These are phyloP conservation scores for Cryptosporidium parvum DNA, from an alignment of 169 alveolate species.

Conservation along the genomic window DNA sequence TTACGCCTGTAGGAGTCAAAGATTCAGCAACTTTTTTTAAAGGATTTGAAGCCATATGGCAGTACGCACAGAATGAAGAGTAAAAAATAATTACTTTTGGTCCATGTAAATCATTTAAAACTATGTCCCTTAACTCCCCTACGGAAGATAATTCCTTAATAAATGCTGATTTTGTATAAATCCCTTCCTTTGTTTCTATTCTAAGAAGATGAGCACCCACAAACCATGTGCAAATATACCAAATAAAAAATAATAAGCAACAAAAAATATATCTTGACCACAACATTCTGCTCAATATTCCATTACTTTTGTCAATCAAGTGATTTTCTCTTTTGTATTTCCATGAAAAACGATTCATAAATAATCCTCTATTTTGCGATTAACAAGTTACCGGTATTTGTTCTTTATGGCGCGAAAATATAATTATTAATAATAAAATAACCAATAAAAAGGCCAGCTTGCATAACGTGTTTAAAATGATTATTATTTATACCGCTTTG, in stretches of 20 bases:
- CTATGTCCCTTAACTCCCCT: slow-evolving; percentile 22
- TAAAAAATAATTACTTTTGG: slow-evolving; percentile 62
- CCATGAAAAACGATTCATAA: slow-evolving; percentile 74
- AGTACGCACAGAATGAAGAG: slow-evolving; percentile 62
- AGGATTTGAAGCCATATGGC: slow-evolving; percentile 58
- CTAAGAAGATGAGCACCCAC: slow-evolving; percentile 71
- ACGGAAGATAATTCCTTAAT: slow-evolving; percentile 44
- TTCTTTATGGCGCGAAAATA: slow-evolving; percentile 10
- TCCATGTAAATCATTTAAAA: neutral
- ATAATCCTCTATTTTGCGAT: slow-evolving; percentile 10
- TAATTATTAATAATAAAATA: neutral
- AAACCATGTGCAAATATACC: slow-evolving; percentile 73
- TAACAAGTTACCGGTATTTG: slow-evolving; percentile 2
- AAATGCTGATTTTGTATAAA: slow-evolving; percentile 34
- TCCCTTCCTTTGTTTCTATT: slow-evolving; percentile 54
- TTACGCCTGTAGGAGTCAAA: slow-evolving; percentile 30
- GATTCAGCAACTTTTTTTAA: slow-evolving; percentile 67
- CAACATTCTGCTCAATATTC: slow-evolving; percentile 3
- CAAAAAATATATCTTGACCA: slow-evolving; percentile 46
- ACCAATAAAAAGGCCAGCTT: neutral
- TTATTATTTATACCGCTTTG: slow-evolving; percentile 24
- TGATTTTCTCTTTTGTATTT: neutral
- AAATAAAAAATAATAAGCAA: slow-evolving; percentile 11
- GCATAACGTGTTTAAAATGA: slow-evolving; percentile 1
- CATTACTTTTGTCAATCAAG: neutral